These are phyloP conservation scores for Trichoderma sp. DNA, from an alignment of 2,329 filamentous ascomycete genomes.

Conservation along the genomic window DNA sequence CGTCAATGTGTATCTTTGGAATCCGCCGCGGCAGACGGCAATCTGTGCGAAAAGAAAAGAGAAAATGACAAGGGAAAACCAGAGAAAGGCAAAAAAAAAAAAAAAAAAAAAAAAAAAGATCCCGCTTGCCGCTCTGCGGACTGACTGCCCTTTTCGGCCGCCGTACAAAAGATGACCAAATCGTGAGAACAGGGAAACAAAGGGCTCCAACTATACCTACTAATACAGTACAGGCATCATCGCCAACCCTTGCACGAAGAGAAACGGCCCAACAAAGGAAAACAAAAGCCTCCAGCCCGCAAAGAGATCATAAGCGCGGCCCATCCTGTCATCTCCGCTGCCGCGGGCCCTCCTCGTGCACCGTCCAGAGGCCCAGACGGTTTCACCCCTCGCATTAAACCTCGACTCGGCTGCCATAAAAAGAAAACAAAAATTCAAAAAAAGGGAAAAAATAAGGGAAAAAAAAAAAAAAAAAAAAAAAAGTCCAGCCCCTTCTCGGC, in stretches of 20 bases:
- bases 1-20: neutral
- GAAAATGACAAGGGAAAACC: neutral
- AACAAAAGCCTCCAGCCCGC: neutral
- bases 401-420: neutral
- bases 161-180: neutral
- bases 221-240: neutral
- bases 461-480: neutral
- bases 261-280: neutral
- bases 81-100: neutral
- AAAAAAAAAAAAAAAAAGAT: no score
- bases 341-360: neutral
- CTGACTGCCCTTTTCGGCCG: neutral
- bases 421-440: neutral
- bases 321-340: slow-evolving; percentile 16
- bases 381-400: neutral
- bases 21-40: neutral
- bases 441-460: neutral
- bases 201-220: neutral
- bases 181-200: neutral
- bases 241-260: neutral
- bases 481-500: neutral
- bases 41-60: neutral
- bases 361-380: neutral
- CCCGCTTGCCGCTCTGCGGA: neutral
- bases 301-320: slow-evolving; percentile 9